These are phyloP conservation scores for Stephanocyclus meneghinianus DNA, from an alignment of 352 stramenopile species.

Conservation along the genomic window DNA sequence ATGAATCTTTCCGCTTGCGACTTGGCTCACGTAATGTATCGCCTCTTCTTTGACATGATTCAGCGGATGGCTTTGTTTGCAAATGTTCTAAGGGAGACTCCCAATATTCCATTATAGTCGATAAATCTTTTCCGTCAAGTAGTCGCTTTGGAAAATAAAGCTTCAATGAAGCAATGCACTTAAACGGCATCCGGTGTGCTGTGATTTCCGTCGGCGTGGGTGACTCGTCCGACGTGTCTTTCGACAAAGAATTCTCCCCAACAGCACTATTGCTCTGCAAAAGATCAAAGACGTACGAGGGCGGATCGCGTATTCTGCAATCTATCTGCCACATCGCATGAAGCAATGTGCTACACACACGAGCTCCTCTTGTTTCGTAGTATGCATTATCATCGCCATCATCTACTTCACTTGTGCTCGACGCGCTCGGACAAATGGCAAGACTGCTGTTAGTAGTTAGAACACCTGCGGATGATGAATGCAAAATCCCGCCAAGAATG, in stretches of 20 bases:
- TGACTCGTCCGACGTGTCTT: conserved; percentile 11
- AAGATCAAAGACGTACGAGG: conserved; percentile 51
- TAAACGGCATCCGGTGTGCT: conserved; percentile 30
- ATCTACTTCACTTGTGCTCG: conserved; percentile 57
- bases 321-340: conserved; percentile 81
- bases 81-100: conserved; percentile 51
- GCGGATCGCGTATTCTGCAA: conserved; percentile 66
- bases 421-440: conserved; percentile 57
- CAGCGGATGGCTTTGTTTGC: conserved; percentile 13
- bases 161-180: conserved; percentile 45
- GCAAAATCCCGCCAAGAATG: conserved; percentile 34
- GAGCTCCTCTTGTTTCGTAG: conserved; percentile 64
- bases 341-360: conserved; percentile 68
- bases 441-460: conserved; percentile 8
- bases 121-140: conserved; percentile 26
- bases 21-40: conserved; percentile 16
- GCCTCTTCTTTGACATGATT: conserved; percentile 14
- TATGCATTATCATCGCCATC: conserved; percentile 71
- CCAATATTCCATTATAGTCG: conserved; percentile 47
- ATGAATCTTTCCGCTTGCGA: conserved; percentile 46
- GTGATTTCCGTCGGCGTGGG: neutral
- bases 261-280: neutral
- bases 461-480: neutral
- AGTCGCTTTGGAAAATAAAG: conserved; percentile 43
- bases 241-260: conserved; percentile 8